Evolutionary conservation across 345 rosid species (phyloP), one percentile per base, ranked within the genome.

Genomic region (Angophora floribunda): DNA sequence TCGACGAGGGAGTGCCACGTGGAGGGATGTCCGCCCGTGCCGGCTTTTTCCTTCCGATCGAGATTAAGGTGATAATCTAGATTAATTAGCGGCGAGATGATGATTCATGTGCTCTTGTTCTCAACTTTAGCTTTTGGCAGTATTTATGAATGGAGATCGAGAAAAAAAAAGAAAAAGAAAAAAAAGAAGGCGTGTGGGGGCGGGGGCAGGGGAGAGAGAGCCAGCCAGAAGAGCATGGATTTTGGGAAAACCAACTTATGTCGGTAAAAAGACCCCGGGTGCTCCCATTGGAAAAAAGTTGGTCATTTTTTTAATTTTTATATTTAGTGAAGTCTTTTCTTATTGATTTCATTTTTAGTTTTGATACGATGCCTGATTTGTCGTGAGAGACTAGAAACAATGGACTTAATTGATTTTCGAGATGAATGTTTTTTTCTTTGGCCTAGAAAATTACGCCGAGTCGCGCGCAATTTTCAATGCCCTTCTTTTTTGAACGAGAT

Each of bases 401-500:
- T 14, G 52, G 52, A 51, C 59, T 53, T 24, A 9, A 7, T 17
- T 7, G 19, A 32, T 32, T 67, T 32, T 4, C 45, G 22, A 32
- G 79, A 15, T 67, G 79, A 32, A 67, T 32, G 79, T 67, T 32
- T 67, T 67, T 67, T 11, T 32, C 7, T 24, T 32, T 67, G 41
- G 41, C 41, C 41, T 32, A 32, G 79, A 63, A 63, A n/a, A 19
- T 63, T 63, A n/a, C 3, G 19, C 2, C 17, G 12, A 13, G 75
- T 14, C 1, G 1, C 1, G 75, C 2, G 41, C 36, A 0, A 9
- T 7, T 63, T n/a, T 8, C 41, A 9, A n/a, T n/a, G 19, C 13
- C 36, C 1, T 63, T 36, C 41, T 36, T 36, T 63, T 63, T 63
- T 13, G 41, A 63, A n/a, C 4, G 19, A n/a, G 53, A n/a, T 7